A percentile compares a stretch with the other conserved stretches of the same genome.
Conservation (phyloP, 805 yeast genomes). For the Metschnikowia bowlesiae region DNA sequence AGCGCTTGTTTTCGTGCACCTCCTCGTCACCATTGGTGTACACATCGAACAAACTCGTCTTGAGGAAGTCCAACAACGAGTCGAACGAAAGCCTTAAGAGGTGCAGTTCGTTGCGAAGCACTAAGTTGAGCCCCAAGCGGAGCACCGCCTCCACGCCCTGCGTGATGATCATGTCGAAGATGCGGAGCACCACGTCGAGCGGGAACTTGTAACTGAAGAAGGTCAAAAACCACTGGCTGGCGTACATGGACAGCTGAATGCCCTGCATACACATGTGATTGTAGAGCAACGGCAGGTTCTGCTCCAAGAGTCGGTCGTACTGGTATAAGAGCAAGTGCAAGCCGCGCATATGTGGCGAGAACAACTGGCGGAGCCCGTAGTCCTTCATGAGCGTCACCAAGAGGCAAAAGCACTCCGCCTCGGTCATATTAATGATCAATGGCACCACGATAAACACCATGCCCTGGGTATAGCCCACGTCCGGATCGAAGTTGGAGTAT, state of each 20-base stretch:
- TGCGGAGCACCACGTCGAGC: slow-evolving; percentile 76
- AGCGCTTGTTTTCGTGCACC: slow-evolving; percentile 11
- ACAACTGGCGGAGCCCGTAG: slow-evolving; percentile 75
- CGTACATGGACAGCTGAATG: slow-evolving; percentile 89
- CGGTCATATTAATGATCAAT: slow-evolving; percentile 71
- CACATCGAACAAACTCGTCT: slow-evolving; percentile 70
- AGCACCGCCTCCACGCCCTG: slow-evolving; percentile 88
- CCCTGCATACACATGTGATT: slow-evolving; percentile 83
- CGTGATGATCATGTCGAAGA: slow-evolving; percentile 81
- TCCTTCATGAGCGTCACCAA: slow-evolving; percentile 78
- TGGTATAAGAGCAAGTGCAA: slow-evolving; percentile 80
- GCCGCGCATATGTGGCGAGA: slow-evolving; percentile 90
- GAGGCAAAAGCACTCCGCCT: slow-evolving; percentile 80
- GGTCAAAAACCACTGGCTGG: slow-evolving; percentile 96
- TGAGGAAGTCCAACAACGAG: slow-evolving; percentile 67
- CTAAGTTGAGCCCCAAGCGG: slow-evolving; percentile 77
- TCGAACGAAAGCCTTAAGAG: slow-evolving; percentile 69
- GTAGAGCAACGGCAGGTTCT: slow-evolving; percentile 62
- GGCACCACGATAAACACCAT: slow-evolving; percentile 94
- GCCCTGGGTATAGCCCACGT: slow-evolving; percentile 97
- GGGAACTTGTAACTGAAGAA: slow-evolving; percentile 95
- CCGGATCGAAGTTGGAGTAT: slow-evolving; percentile 80
- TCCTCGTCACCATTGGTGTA: slow-evolving; percentile 46
- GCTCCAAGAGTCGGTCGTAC: slow-evolving; percentile 84
- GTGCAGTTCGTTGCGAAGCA: slow-evolving; percentile 60